Conservation (phyloP, 805 yeast genomes). For the Millerozyma acaciae region DNA sequence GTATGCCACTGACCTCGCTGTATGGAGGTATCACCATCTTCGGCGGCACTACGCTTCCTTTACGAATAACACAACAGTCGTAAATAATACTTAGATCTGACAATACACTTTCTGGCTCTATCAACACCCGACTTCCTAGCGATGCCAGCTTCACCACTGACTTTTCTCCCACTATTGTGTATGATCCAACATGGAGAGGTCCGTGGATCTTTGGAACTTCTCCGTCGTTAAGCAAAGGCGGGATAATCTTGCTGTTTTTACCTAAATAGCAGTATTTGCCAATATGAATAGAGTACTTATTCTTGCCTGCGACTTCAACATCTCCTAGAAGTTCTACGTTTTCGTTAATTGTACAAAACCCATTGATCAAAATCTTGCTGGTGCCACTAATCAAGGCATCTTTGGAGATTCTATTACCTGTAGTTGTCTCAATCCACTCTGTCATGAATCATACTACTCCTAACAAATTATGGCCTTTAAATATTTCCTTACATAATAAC, state of each 20-base stretch:
- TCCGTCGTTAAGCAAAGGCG: constrained; percentile 11
- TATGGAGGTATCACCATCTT: constrained; percentile 50
- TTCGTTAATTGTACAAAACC: constrained; percentile 41
- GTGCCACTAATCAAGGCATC: constrained; percentile 42
- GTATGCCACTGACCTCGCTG: constrained; percentile 40
- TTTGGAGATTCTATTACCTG: constrained; percentile 49
- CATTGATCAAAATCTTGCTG: constrained; percentile 41
- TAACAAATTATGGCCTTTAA: no score
- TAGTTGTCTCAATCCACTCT: constrained; percentile 46
- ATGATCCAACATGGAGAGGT: constrained; percentile 44
- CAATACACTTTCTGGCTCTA: constrained; percentile 41
- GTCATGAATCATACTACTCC: background rate
- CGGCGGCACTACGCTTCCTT: constrained; percentile 39
- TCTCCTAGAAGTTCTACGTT: constrained; percentile 34
- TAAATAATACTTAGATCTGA: constrained; percentile 37
- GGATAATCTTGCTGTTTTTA: constrained; percentile 22
- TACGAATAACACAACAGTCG: constrained; percentile 49
- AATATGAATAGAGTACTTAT: constrained; percentile 29
- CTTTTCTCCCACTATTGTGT: constrained; percentile 37
- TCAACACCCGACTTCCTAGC: constrained; percentile 47
- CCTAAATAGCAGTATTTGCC: constrained; percentile 47
- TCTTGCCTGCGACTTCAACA: constrained; percentile 15
- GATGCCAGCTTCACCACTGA: constrained; percentile 30
- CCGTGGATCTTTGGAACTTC: constrained; percentile 12
- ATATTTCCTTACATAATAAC: no score